A percentile compares a stretch with the other conserved stretches of the same genome.
Conservation (phyloP, 805 yeast genomes). For the Kazachstania martiniae region DNA sequence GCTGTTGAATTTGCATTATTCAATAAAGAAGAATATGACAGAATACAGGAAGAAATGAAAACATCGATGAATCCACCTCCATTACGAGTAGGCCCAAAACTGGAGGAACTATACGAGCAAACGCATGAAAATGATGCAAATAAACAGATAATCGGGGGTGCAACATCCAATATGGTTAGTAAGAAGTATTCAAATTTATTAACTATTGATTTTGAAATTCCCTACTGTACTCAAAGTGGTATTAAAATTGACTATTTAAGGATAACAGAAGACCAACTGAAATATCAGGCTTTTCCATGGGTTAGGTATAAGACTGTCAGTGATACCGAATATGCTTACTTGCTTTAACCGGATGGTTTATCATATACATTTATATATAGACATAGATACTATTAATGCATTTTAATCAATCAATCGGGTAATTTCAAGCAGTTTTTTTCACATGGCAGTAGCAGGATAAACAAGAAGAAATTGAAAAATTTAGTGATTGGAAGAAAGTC, state of each 20-base stretch:
- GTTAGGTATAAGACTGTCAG: conserved; percentile 46
- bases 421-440: too few species aligned
- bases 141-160: not conserved
- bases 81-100: conserved; percentile 23
- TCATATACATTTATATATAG: not conserved
- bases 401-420: too few species aligned
- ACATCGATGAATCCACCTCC: conserved; percentile 31
- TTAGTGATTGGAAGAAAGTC: too few species aligned
- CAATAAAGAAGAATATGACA: conserved; percentile 17
- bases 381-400: too few species aligned
- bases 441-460: too few species aligned
- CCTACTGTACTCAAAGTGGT: conserved; percentile 55
- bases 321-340: conserved; percentile 29
- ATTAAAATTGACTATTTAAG: conserved; percentile 55
- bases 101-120: conserved; percentile 26
- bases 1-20: conserved; percentile 39
- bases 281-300: conserved; percentile 72
- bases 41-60: conserved; percentile 16
- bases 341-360: too few species aligned
- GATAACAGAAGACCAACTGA: conserved; percentile 50
- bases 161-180: not conserved
- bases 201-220: conserved; percentile 50
- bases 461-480: too few species aligned
- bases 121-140: conserved; percentile 13
- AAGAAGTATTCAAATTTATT: conserved; percentile 24